These are phyloP conservation scores for Hyaloperonospora arabidopsidis DNA, from an alignment of 352 stramenopile genomes.

Conservation along the genomic window DNA sequence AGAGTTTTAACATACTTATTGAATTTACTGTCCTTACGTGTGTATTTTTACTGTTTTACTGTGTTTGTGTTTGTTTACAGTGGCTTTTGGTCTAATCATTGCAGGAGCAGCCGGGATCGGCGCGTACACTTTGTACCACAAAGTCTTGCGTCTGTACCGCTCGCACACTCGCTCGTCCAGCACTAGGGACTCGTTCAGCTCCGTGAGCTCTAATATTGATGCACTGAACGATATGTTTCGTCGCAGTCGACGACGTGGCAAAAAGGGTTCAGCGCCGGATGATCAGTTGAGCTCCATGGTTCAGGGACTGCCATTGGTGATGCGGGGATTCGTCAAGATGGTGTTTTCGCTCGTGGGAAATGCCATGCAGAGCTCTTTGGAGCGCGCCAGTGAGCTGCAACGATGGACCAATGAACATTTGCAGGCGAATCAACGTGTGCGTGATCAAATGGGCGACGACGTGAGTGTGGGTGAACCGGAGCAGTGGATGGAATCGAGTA, in stretches of 20 bases:
- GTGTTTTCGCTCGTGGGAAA: conserved; percentile 57
- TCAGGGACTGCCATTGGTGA: conserved; percentile 50
- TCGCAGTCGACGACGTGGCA: conserved; percentile 18
- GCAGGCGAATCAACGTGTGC: conserved; percentile 42
- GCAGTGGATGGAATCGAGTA: conserved; percentile 74
- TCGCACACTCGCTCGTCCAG: conserved; percentile 21
- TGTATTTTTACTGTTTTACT: background rate
- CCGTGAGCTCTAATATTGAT: conserved; percentile 44
- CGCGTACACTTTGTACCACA: conserved; percentile 65
- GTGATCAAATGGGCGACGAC: conserved; percentile 36
- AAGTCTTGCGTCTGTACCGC: conserved; percentile 44
- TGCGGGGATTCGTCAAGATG: conserved; percentile 53
- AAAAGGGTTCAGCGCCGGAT: conserved; percentile 14
- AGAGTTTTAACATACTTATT: background rate
- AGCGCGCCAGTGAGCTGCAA: conserved; percentile 47
- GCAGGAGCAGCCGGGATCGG: conserved; percentile 56
- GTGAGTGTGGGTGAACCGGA: conserved; percentile 49
- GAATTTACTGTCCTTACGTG: background rate
- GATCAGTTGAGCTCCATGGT: conserved; percentile 46
- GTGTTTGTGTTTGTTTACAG: conserved; percentile 19
- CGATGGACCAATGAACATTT: conserved; percentile 47
- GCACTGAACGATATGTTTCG: conserved; percentile 37
- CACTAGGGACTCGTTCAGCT: conserved; percentile 31
- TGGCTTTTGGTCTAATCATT: conserved; percentile 67
- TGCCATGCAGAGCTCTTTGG: conserved; percentile 58